phyloP scores from a whole-genome alignment of 2,329 filamentous ascomycete species.

The Colletotrichum sp. region DNA sequence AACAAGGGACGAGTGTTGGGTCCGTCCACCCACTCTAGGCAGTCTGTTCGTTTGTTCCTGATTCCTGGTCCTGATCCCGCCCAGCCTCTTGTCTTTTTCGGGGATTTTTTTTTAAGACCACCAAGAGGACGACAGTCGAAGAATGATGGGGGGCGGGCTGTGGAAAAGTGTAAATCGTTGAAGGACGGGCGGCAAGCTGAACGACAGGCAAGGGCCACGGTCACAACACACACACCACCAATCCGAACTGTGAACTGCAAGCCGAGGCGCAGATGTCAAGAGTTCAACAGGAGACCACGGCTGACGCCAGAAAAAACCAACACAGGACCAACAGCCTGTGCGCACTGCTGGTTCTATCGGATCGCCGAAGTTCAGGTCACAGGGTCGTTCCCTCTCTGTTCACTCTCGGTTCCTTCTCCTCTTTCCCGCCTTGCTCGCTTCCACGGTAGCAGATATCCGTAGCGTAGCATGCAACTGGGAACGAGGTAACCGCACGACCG shows the following conservation, averaged over 20 bases:
- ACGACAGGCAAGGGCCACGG: background rate
- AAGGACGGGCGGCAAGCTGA: background rate
- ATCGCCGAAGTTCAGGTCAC: background rate
- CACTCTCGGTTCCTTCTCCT: background rate
- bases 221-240: background rate
- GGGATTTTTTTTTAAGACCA: background rate
- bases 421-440: background rate
- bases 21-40: background rate
- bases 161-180: background rate
- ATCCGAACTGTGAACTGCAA: background rate
- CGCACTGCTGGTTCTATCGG: background rate
- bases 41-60: background rate
- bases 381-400: background rate
- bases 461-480: background rate
- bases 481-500: slow-evolving; percentile 4
- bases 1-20: background rate
- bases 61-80: background rate
- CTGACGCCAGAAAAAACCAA: background rate
- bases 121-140: background rate
- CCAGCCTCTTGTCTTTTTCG: background rate
- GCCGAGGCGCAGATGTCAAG: slow-evolving; percentile 7
- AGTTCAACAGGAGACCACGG: background rate
- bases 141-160: background rate
- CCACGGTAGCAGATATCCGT: background rate
- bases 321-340: background rate